Percentiles rank a stretch among this genome's conserved stretches.
Evolutionary conservation across 495 filamentous ascomycete species (phyloP).

Genomic region (Symbiotaphrina buchneri): DNA sequence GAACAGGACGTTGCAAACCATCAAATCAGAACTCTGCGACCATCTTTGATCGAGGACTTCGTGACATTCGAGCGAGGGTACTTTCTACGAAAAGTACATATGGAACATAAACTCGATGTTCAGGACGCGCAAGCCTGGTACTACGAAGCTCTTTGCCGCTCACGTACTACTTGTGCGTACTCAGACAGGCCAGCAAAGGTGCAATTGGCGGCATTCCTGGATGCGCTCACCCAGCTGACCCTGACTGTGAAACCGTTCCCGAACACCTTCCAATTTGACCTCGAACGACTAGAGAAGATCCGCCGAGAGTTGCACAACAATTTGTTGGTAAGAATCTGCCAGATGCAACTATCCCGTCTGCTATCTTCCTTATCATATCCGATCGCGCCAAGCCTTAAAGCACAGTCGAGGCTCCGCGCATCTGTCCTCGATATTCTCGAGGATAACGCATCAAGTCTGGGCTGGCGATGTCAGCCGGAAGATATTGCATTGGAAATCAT

Average conservation of each 20-base stretch:
- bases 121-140: slow-evolving; percentile 32
- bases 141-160: slow-evolving; percentile 23
- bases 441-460: too few relatives aligned
- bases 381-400: too few relatives aligned
- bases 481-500: slow-evolving; percentile 21
- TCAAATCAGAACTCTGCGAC: slow-evolving; percentile 69
- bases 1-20: slow-evolving; percentile 80
- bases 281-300: slow-evolving; percentile 52
- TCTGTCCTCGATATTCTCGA: too few relatives aligned
- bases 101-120: slow-evolving; percentile 33
- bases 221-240: slow-evolving; percentile 37
- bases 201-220: slow-evolving; percentile 33
- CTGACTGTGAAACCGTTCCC: slow-evolving; percentile 33
- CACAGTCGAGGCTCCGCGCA: too few relatives aligned
- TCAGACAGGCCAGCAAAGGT: neutral
- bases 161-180: slow-evolving; percentile 3
- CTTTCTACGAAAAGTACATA: slow-evolving; percentile 48
- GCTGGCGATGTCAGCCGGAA: too few relatives aligned
- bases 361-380: too few relatives aligned
- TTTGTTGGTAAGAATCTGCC: too few relatives aligned
- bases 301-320: slow-evolving; percentile 53
- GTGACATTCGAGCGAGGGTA: slow-evolving; percentile 82
- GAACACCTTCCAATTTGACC: slow-evolving; percentile 64
- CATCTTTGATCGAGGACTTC: slow-evolving; percentile 70
- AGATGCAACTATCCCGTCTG: too few relatives aligned